Evolutionary conservation across 768 basidiomycete species (phyloP).

Genomic region (Leccinum subtestaceum): DNA sequence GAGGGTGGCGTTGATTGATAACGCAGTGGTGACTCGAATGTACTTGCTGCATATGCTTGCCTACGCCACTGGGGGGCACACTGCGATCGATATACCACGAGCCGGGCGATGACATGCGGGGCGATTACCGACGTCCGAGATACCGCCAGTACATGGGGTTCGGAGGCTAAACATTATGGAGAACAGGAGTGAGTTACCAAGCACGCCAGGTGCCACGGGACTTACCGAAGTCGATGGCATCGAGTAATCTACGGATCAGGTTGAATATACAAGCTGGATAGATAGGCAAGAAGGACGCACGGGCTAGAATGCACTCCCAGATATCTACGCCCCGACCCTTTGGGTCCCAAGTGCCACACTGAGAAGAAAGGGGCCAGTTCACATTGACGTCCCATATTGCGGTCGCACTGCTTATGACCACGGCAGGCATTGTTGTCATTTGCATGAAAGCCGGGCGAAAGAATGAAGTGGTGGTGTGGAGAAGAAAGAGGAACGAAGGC

Average conservation of each 20-base stretch:
- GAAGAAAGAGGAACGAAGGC: conserved; percentile 6
- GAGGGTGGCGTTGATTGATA: conserved; percentile 3
- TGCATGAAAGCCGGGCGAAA: conserved; percentile 13
- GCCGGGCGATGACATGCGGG: background rate
- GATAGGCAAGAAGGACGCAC: conserved; percentile 36
- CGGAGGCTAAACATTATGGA: conserved; percentile 38
- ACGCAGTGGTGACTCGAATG: conserved; percentile 2
- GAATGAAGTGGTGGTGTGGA: background rate
- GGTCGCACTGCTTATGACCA: conserved; percentile 60
- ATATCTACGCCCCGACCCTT: conserved; percentile 66
- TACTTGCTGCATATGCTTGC: background rate
- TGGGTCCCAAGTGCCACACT: conserved; percentile 72
- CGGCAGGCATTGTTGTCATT: conserved; percentile 22
- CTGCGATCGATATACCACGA: conserved; percentile 7
- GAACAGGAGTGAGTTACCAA: conserved; percentile 6
- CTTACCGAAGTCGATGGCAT: conserved; percentile 45
- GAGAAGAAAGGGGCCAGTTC: conserved; percentile 60
- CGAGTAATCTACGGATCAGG: conserved; percentile 50
- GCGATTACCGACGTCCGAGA: conserved; percentile 40
- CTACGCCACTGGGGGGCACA: conserved; percentile 1
- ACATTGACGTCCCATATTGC: conserved; percentile 69
- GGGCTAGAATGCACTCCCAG: conserved; percentile 71
- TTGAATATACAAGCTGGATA: background rate
- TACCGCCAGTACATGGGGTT: conserved; percentile 46
- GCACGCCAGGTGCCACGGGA: conserved; percentile 1